Percentiles rank a stretch among this genome's conserved stretches.
These are phyloP conservation scores for Malassezia japonica DNA, from an alignment of 1,284 basidiomycete species.

Conservation along the genomic window DNA sequence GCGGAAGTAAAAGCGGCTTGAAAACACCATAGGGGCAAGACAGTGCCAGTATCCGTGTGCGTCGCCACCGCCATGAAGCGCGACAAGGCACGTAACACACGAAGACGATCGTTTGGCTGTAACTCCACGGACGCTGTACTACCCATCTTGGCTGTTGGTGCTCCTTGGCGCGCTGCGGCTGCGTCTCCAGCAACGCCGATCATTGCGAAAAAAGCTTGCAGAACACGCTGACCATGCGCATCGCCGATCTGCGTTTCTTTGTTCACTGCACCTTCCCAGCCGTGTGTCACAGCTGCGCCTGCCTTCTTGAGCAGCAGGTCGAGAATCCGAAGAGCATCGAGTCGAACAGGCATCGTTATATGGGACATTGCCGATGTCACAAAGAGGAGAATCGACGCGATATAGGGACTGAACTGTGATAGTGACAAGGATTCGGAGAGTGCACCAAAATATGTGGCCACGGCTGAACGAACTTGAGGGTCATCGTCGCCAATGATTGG, in stretches of 20 bases:
- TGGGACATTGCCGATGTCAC: conserved; percentile 82
- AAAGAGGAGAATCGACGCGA: conserved; percentile 68
- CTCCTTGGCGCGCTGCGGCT: conserved; percentile 2
- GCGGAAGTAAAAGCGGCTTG: conserved; percentile 24
- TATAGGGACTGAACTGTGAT: conserved; percentile 56
- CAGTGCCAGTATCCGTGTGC: neutral
- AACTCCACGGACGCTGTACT: conserved; percentile 10
- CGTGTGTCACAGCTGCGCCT: conserved; percentile 52
- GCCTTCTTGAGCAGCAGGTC: conserved; percentile 66
- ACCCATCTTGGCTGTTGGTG: neutral
- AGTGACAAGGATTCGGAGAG: conserved; percentile 60
- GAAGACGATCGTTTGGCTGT: neutral
- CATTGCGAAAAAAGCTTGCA: conserved; percentile 35
- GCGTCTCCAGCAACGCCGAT: conserved; percentile 29
- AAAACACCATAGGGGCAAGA: conserved; percentile 35
- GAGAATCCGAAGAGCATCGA: conserved; percentile 77
- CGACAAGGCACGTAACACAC: neutral
- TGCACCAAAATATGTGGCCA: conserved; percentile 57
- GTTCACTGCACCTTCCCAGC: conserved; percentile 26
- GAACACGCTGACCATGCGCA: conserved; percentile 27
- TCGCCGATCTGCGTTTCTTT: conserved; percentile 16
- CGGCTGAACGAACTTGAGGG: conserved; percentile 50
- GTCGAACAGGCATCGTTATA: conserved; percentile 83
- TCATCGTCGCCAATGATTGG: conserved; percentile 63
- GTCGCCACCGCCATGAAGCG: conserved; percentile 4